Base-by-base conservation (phyloP, 768 basidiomycete species). In the Xanthoconium purpureum region DNA sequence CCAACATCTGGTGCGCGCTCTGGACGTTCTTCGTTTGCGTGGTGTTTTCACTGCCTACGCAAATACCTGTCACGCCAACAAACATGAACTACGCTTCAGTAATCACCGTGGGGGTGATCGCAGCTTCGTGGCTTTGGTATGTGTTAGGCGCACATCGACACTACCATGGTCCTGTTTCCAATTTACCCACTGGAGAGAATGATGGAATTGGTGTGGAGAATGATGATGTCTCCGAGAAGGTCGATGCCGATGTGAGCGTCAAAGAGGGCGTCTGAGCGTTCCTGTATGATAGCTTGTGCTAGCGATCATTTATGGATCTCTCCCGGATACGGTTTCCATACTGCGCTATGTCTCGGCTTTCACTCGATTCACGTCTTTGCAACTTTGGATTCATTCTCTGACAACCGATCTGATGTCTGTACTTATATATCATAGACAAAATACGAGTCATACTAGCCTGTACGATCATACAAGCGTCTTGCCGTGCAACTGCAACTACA, bases 91-190 rank as follows among this genome's bases (percentile, higher is more conserved):
- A 82, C 61, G 76, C 78, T 17, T 63, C 75, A 4, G 77, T 76
- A 10, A 66, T 73, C 49, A 52, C 49, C 5, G 62, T 70, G 9
- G 64, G 61, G 15, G 62, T 70, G 40, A 52, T 69, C 20, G 51
- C 44, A 12, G 1, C 48, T 9, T 61, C 66, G 54, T 78, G 81
- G 37, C 50, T 73, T 5, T 85, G 83, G 84, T 85, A 84, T 68
- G 58, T 80, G 54, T 53, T 77, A 24, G 73, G 77, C 32, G 84
- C 81, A 24, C 79, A 78, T 55, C 77, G 73, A 50, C 80, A 84
- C 59, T 85, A 84, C 61, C 73, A 74, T 38, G 84, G 84, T n/a
- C 83, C 84, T 18, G 75, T 77, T 59, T 80, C 83, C 50, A 81
- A 82, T 66, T 59, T 84, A 49, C 71, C 61, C 20, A 18, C 54